phyloP scores from a whole-genome alignment of 495 filamentous ascomycete species.

The Diplogelasinospora grovesii region DNA sequence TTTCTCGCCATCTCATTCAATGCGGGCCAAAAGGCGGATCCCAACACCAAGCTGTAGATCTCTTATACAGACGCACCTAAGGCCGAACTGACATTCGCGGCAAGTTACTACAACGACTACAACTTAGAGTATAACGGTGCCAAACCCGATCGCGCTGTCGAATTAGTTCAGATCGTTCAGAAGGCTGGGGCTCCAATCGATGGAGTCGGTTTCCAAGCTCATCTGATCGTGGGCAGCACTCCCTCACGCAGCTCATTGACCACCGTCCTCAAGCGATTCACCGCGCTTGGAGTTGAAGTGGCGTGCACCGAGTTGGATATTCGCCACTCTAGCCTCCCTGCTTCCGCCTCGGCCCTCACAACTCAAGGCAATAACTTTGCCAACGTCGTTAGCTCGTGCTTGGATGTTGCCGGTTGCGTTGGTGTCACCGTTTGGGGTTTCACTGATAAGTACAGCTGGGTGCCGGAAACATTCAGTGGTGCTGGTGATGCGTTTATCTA shows the following conservation, averaged over 20 bases:
- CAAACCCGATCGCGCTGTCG: constrained; percentile 41
- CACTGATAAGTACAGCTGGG: constrained; percentile 55
- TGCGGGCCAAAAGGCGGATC: constrained; percentile 33
- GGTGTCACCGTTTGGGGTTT: constrained; percentile 62
- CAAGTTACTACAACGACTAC: constrained; percentile 63
- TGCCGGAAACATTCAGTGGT: constrained; percentile 41
- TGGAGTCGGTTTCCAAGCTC: constrained; percentile 53
- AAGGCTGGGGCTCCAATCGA: constrained; percentile 48
- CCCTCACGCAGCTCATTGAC: constrained; percentile 34
- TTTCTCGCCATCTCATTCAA: constrained; percentile 43
- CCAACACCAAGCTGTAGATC: constrained; percentile 27
- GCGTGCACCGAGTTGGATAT: constrained; percentile 62
- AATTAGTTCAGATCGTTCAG: constrained; percentile 43
- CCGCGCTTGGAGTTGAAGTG: constrained; percentile 45
- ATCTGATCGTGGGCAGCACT: constrained; percentile 50
- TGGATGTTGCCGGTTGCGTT: constrained; percentile 48
- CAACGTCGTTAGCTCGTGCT: constrained; percentile 48
- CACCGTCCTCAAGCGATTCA: constrained; percentile 37
- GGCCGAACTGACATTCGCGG: constrained; percentile 38
- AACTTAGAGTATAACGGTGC: constrained; percentile 50
- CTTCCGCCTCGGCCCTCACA: constrained; percentile 30
- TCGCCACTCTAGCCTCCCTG: constrained; percentile 33
- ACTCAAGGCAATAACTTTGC: constrained; percentile 52
- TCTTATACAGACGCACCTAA: background rate
- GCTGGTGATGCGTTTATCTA: constrained; percentile 52